Conservation (phyloP, 2,329 filamentous ascomycete genomes). For the Leptographium lundbergii region DNA sequence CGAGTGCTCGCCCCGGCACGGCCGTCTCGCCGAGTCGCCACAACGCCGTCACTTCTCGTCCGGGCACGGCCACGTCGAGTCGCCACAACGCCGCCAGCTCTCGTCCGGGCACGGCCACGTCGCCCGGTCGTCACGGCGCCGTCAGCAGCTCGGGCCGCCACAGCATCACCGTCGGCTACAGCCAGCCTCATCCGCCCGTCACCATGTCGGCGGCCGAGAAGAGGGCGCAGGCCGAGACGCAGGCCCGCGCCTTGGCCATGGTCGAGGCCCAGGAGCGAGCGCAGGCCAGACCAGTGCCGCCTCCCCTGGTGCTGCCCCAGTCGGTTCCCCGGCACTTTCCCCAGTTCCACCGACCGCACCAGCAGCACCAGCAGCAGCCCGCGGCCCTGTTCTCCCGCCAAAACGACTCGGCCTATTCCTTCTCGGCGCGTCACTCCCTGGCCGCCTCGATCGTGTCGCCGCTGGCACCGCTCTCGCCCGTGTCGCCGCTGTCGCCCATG, state of each 20-base stretch:
- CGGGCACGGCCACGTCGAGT: neutral
- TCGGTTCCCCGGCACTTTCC: constrained; percentile 2
- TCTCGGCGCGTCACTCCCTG: constrained; percentile 5
- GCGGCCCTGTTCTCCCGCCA: neutral
- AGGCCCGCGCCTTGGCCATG: constrained; percentile 4
- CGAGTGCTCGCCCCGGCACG: neutral
- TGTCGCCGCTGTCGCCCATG: neutral
- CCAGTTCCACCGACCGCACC: constrained; percentile 7
- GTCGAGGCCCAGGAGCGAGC: constrained; percentile 9
- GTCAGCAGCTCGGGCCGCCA: neutral
- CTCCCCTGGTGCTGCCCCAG: neutral
- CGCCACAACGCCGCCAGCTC: neutral
- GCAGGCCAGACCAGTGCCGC: neutral
- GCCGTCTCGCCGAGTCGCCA: neutral
- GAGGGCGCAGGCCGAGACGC: neutral
- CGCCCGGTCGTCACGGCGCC: neutral
- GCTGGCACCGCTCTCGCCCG: neutral
- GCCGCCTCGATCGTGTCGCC: neutral
- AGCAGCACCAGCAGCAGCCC: neutral
- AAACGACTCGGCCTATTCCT: neutral
- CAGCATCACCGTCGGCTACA: neutral
- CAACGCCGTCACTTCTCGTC: neutral
- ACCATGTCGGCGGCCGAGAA: neutral
- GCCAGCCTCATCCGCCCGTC: neutral
- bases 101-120: neutral